phyloP scores from a whole-genome alignment of 768 basidiomycete species.

The Rhizopogon roseolus region DNA sequence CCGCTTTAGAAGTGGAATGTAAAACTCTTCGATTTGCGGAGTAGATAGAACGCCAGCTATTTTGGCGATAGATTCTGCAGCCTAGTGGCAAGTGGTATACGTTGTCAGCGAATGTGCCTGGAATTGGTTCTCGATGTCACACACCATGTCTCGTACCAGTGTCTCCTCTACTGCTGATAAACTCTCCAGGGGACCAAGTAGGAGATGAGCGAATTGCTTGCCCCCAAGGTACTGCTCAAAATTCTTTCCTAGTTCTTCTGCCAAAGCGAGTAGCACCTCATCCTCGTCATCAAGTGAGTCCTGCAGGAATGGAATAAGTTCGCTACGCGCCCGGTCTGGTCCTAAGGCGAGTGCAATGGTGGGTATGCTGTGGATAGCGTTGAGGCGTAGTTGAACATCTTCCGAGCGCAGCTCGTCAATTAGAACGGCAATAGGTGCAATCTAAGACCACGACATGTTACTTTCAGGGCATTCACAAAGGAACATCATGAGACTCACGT shows the following conservation, averaged over 20 bases:
- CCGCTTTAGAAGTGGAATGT: slow-evolving; percentile 86
- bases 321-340: slow-evolving; percentile 89
- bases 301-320: slow-evolving; percentile 94
- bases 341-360: slow-evolving; percentile 98
- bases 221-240: slow-evolving; percentile 97
- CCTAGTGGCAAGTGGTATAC: slow-evolving; percentile 42
- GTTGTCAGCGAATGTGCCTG: slow-evolving; percentile 1
- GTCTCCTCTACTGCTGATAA: slow-evolving; percentile 97
- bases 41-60: slow-evolving; percentile 74
- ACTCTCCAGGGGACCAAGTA: slow-evolving; percentile 91
- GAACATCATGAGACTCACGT: slow-evolving; percentile 41
- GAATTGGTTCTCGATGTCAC: slow-evolving; percentile 3
- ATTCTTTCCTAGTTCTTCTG: slow-evolving; percentile 88
- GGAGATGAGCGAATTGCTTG: slow-evolving; percentile 74
- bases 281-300: slow-evolving; percentile 99
- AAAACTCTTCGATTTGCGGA: slow-evolving; percentile 80
- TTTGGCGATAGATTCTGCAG: slow-evolving; percentile 93
- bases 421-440: slow-evolving; percentile 92
- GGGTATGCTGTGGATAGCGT: slow-evolving; percentile 95
- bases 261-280: slow-evolving; percentile 91
- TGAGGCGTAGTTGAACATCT: slow-evolving; percentile 93
- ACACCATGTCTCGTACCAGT: slow-evolving; percentile 93
- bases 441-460: slow-evolving; percentile 38
- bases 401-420: slow-evolving; percentile 98
- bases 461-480: slow-evolving; percentile 13